Evolutionary conservation across 148 eudicot genomes (phyloP).

Genomic region (Oxyria digyna): DNA sequence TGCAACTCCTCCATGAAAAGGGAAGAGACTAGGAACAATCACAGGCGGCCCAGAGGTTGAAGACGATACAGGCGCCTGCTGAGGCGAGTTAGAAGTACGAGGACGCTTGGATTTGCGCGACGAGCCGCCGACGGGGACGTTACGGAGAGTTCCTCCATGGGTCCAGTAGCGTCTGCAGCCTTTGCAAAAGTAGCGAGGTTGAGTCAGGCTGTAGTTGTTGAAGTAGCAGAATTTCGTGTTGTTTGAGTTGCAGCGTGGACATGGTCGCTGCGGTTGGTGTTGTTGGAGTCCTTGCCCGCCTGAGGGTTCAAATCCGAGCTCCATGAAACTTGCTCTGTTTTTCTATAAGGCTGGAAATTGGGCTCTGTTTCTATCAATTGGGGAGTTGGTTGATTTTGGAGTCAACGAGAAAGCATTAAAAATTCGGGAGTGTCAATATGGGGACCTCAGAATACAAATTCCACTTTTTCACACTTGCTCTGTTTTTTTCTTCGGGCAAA

Average conservation of each 20-base stretch:
- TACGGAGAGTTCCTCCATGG: conserved; percentile 7
- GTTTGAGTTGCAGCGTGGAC: conserved; percentile 8
- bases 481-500: not conserved
- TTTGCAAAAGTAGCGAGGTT: conserved; percentile 6
- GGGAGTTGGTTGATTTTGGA: not conserved
- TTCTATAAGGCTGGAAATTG: not conserved
- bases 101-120: conserved; percentile 1
- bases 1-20: not conserved
- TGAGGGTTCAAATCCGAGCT: not conserved
- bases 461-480: not conserved
- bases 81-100: not conserved
- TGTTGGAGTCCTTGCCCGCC: not conserved
- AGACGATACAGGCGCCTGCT: not conserved
- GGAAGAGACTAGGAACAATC: not conserved
- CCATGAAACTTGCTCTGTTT: not conserved
- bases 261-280: not conserved
- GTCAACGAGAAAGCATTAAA: not conserved
- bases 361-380: not conserved
- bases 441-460: not conserved
- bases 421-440: not conserved
- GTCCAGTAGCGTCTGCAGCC: conserved; percentile 9
- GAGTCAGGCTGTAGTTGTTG: conserved; percentile 11
- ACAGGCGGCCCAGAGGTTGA: not conserved
- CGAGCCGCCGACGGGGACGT: conserved; percentile 3
- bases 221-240: conserved; percentile 11